Evolutionary conservation across 257 asterid species (phyloP).

Genomic region (Avicennia marina): DNA sequence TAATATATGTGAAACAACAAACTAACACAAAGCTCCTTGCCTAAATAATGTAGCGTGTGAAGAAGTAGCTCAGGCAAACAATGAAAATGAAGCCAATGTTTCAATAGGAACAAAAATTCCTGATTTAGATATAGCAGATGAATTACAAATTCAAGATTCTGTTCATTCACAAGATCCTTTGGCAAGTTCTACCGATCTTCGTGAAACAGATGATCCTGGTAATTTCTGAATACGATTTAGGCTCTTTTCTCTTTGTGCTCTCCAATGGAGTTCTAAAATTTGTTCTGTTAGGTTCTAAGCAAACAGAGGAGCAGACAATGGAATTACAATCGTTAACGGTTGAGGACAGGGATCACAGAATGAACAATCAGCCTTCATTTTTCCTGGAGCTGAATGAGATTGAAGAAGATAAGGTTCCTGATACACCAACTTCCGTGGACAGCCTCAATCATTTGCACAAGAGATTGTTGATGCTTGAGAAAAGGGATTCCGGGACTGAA

Average conservation of each 20-base stretch:
- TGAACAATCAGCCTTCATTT: slow-evolving; percentile 20
- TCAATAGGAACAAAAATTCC: slow-evolving; percentile 96
- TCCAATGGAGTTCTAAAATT: not conserved
- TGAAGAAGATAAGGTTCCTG: slow-evolving; percentile 77
- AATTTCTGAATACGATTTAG: slow-evolving; percentile 9
- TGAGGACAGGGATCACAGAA: slow-evolving; percentile 28
- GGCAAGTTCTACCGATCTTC: slow-evolving; percentile 25
- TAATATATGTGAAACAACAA: not conserved
- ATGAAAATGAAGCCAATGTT: slow-evolving; percentile 83
- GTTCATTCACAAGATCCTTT: slow-evolving; percentile 35
- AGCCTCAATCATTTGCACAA: slow-evolving; percentile 53
- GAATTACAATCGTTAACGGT: slow-evolving; percentile 36
- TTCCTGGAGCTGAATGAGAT: slow-evolving; percentile 37
- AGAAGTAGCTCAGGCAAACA: slow-evolving; percentile 41
- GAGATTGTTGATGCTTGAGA: slow-evolving; percentile 55
- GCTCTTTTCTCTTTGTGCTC: not conserved
- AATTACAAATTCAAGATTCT: slow-evolving; percentile 39
- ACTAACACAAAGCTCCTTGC: slow-evolving; percentile 18
- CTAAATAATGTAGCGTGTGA: slow-evolving; percentile 45
- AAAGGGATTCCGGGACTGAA: slow-evolving; percentile 64
- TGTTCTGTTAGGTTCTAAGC: slow-evolving; percentile 32
- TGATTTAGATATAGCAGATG: slow-evolving; percentile 66
- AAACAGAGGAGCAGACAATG: slow-evolving; percentile 34
- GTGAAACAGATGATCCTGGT: slow-evolving; percentile 42
- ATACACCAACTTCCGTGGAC: slow-evolving; percentile 67